These are phyloP conservation scores for Xylaria multiplex DNA, from an alignment of 2,329 filamentous ascomycete genomes.

Conservation along the genomic window DNA sequence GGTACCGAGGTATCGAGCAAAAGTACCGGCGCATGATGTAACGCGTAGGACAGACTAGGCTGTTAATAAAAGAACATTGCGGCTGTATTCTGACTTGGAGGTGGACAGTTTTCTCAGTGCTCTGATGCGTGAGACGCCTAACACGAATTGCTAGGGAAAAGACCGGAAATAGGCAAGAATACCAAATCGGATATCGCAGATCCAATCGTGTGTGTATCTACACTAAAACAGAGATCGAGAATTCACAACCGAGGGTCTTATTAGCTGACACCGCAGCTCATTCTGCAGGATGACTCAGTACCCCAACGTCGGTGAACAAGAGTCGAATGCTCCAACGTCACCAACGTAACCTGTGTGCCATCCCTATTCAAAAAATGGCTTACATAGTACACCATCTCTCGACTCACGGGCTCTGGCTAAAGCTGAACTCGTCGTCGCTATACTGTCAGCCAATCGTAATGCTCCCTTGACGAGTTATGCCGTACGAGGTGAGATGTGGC, in stretches of 20 bases:
- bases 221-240: not conserved
- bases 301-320: constrained; percentile 14
- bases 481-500: constrained; percentile 2
- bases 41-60: not conserved
- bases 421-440: not conserved
- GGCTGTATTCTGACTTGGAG: not conserved
- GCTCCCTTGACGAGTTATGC: constrained; percentile 1
- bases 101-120: constrained; percentile 4
- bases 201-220: not conserved
- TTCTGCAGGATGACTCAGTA: constrained; percentile 14
- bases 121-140: not conserved
- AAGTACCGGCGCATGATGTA: not conserved
- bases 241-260: not conserved
- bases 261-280: constrained; percentile 7
- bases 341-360: constrained; percentile 13
- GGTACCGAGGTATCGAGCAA: not conserved
- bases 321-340: not conserved
- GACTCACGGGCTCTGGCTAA: not conserved
- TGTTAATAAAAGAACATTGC: too few relatives aligned
- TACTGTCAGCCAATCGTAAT: not conserved
- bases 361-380: constrained; percentile 1
- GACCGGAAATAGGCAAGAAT: not conserved
- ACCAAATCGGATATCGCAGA: not conserved
- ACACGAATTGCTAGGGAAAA: constrained; percentile 6
- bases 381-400: not conserved